Evolutionary conservation across 2,329 filamentous ascomycete species (phyloP), one percentile per base, ranked within the genome.

Genomic region (Chlorencoelia australis): DNA sequence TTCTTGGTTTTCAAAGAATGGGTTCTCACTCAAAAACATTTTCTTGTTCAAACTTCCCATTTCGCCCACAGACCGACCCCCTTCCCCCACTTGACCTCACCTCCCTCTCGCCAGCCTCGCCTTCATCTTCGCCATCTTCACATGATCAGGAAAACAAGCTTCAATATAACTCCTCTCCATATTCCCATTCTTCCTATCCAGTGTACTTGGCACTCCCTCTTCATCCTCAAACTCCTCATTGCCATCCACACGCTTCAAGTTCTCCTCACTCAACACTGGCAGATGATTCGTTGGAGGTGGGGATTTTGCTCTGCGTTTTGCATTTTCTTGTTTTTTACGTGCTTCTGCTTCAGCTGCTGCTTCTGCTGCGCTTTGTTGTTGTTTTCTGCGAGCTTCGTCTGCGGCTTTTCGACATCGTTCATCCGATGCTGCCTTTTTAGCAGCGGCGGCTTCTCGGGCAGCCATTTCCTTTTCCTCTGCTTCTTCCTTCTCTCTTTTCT

Each of bases 151-250:
- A 7, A 35, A 18, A 25, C 24, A 26, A 1, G 29, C 38, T 13
- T 40, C 38, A 9, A 41, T 7, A 10, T 29, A 30, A 5, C 30
- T 35, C 9, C 35, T 13, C 17, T 26, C 28, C 39, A 41, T 41
- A 39, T 41, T 32, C 11, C 39, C 39, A 4, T 39, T 33, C 19
- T 14, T 28, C 7, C 25, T n/a, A 24, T 30, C 11, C n/a, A 25
- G 24, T 5, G 14, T 11, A 7, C 30, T 33, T 3, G 10, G 22
- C n/a, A 8, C 11, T 16, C 7, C 13, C 8, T 21, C 19, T 14
- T 4, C 6, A 18, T 26, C 31, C 2, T 8, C 11, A 13, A 19
- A 24, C 11, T 16, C 29, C 9, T 27, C 35, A 15, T 30, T 22
- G 10, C 14, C 17, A 27, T 18, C 7, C 13, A 5, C 17, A 13